These are phyloP conservation scores for Pneumocystis wakefieldiae DNA, from an alignment of 1,139 yeast species.

Conservation along the genomic window DNA sequence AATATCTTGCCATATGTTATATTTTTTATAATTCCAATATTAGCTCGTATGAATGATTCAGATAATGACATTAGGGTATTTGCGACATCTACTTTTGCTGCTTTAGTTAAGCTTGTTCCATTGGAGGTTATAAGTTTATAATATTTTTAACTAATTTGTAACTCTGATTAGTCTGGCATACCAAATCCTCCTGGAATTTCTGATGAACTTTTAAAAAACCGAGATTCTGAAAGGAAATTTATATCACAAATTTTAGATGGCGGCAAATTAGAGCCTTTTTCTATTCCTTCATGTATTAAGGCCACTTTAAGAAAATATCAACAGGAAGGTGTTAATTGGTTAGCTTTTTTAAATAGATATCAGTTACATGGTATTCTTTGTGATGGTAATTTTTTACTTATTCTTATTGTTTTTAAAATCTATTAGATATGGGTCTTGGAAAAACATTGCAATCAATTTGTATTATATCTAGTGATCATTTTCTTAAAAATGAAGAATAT, in stretches of 20 bases:
- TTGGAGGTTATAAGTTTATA: conserved; percentile 35
- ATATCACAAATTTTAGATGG: conserved; percentile 98
- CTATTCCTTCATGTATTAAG: conserved; percentile 76
- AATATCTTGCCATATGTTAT: conserved; percentile 87
- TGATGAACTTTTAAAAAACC: conserved; percentile 61
- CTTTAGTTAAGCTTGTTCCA: conserved; percentile 88
- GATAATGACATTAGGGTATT: conserved; percentile 75
- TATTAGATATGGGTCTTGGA: conserved; percentile 79
- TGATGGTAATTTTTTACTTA: conserved; percentile 37
- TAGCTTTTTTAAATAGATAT: conserved; percentile 85
- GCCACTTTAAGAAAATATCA: conserved; percentile 91
- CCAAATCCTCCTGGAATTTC: conserved; percentile 95
- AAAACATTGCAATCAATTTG: conserved; percentile 94
- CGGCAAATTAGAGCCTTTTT: conserved; percentile 75
- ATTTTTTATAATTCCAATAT: conserved; percentile 83
- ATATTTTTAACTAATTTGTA: conserved; percentile 9
- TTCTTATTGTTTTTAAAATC: neutral
- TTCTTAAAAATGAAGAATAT: conserved; percentile 59
- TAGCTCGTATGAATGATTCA: conserved; percentile 96
- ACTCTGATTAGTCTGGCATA: conserved; percentile 50
- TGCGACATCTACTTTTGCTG: conserved; percentile 93
- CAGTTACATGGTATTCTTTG: conserved; percentile 92
- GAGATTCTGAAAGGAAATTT: conserved; percentile 88
- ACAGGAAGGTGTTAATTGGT: conserved; percentile 98
- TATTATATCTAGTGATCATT: conserved; percentile 91